Conservation (phyloP, 2,329 filamentous ascomycete species). For the Trichoderma pleuroti region DNA sequence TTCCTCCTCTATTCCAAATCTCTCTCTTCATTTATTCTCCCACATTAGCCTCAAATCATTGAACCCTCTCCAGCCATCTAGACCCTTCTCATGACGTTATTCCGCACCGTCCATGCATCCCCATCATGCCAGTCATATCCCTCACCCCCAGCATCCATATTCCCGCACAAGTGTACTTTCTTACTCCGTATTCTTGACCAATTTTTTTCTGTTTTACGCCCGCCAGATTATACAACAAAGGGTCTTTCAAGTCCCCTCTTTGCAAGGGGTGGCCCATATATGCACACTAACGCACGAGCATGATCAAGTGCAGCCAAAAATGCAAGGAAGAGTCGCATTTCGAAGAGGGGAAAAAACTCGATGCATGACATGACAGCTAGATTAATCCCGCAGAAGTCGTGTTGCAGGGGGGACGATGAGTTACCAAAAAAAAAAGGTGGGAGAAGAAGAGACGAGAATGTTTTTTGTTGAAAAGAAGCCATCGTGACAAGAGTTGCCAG, state of each 20-base stretch:
- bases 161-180: not conserved
- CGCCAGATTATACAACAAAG: not conserved
- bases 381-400: not conserved
- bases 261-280: not conserved
- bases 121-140: not conserved
- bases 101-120: not conserved
- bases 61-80: not conserved
- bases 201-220: not conserved
- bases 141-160: not conserved
- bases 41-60: not conserved
- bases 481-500: not conserved
- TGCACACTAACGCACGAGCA: not conserved
- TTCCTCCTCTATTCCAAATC: not conserved
- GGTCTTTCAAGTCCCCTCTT: not conserved
- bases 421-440: not conserved
- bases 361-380: not conserved
- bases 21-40: not conserved
- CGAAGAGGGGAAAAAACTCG: not conserved
- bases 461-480: not conserved
- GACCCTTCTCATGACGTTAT: not conserved
- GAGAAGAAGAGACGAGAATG: not conserved
- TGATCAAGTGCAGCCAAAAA: not conserved
- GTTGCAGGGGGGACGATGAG: not conserved
- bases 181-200: not conserved
- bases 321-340: not conserved